Evolutionary conservation across 352 stramenopile genomes (phyloP).

Genomic region (Phytophthora foliorum): DNA sequence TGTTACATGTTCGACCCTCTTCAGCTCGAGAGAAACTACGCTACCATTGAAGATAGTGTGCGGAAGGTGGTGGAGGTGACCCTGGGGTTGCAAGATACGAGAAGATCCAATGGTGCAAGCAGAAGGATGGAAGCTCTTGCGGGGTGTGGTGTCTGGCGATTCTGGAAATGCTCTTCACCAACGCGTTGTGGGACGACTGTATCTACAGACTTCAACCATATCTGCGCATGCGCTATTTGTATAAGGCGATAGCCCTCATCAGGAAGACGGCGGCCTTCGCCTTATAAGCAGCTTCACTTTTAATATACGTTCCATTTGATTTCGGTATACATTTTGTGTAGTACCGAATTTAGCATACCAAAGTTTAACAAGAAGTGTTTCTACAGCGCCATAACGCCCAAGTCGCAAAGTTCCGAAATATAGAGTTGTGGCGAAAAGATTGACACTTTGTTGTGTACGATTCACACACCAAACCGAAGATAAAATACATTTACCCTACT

Average conservation of each 20-base stretch:
- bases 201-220: slow-evolving; percentile 7
- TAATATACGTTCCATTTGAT: no score
- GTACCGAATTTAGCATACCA: not conserved
- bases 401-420: not conserved
- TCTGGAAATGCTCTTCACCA: slow-evolving; percentile 1
- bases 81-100: slow-evolving; percentile 11
- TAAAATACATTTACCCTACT: not conserved
- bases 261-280: not conserved
- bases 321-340: no score
- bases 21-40: not conserved
- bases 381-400: no score
- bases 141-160: slow-evolving; percentile 19
- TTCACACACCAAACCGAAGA: not conserved
- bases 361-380: not conserved
- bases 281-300: not conserved
- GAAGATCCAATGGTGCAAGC: slow-evolving; percentile 8
- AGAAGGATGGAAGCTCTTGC: slow-evolving; percentile 7
- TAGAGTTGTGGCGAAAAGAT: not conserved
- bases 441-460: not conserved
- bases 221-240: slow-evolving; percentile 11
- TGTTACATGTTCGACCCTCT: slow-evolving; percentile 4
- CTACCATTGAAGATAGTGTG: slow-evolving; percentile 13
- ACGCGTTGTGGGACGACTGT: not conserved
- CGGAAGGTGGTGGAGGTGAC: slow-evolving; percentile 3
- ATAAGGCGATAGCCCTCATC: not conserved